Evolutionary conservation across 306 rosid species (phyloP), one percentile per base, ranked within the genome.

Genomic region (Begonia masoniana): DNA sequence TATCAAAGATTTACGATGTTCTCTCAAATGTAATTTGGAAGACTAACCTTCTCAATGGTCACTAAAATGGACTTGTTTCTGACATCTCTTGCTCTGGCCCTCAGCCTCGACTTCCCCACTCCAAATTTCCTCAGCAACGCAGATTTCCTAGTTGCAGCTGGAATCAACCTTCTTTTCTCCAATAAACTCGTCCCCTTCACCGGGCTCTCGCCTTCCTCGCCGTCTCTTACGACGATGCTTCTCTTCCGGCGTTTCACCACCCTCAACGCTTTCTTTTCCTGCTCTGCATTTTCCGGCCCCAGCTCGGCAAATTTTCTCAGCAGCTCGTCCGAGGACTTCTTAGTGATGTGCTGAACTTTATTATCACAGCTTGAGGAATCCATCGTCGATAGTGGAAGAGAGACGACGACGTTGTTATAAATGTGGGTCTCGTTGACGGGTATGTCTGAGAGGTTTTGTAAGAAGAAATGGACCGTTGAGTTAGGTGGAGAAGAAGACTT

Each of bases 251-350:
- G 61, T 31, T 76, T 80, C 1, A 59, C 26, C 21, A 65, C 14
- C 62, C 63, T 58, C 42, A 41, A 36, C 36, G 69, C 59, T 41
- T 45, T 74, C 62, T 56, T 74, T 11, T 62, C 31, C 8, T 45
- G 55, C 26, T 67, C 68, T 0, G 62, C 61, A n/a, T 55, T 78
- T 0, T 50, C 62, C 49, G 68, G 13, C 0, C 26, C 71, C 47
- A 56, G 19, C 13, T 78, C 75, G 0, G 95, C 92, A 58, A 91
- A 91, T 53, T 91, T 91, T 10, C 74, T 61, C 9, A 91, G 91
- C 43, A 91, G 69, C 69, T 91, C 81, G n/a, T 85, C 91, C 2
- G 97, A 91, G 42, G 96, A 83, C 43, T 75, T 83, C 69, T 83
- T 85, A 50, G 70, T 72, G 0, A 91, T 74, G 35, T 62, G 87